phyloP scores from a whole-genome alignment of 306 rosid species.

The Gynostemma pentaphyllum region DNA sequence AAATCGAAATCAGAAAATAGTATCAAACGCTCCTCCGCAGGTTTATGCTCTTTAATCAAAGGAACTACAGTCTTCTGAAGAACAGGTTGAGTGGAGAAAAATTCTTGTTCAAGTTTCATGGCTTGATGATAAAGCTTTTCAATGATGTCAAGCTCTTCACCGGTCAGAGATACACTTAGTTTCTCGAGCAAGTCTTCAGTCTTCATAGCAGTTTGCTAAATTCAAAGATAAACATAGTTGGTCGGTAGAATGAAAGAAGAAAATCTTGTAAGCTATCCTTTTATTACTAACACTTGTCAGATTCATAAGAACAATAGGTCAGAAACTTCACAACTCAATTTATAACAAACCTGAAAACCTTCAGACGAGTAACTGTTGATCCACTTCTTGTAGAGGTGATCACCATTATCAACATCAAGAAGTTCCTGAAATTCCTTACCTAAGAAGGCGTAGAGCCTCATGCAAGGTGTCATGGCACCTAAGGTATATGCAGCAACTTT shows the following conservation, averaged over 20 bases:
- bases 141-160: slow-evolving; percentile 91
- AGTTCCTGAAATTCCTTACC: slow-evolving; percentile 61
- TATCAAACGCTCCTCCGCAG: slow-evolving; percentile 44
- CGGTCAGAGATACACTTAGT: slow-evolving; percentile 87
- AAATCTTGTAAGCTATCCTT: slow-evolving; percentile 18
- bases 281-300: neutral
- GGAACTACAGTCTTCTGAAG: slow-evolving; percentile 78
- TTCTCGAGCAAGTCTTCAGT: slow-evolving; percentile 96
- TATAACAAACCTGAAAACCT: slow-evolving; percentile 66
- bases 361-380: slow-evolving; percentile 66
- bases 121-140: slow-evolving; percentile 95
- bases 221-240: slow-evolving; percentile 42
- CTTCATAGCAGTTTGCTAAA: slow-evolving; percentile 72
- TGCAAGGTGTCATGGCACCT: slow-evolving; percentile 96
- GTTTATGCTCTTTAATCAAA: slow-evolving; percentile 57
- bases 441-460: slow-evolving; percentile 84
- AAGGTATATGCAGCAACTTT: slow-evolving; percentile 91
- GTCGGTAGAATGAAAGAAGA: slow-evolving; percentile 23
- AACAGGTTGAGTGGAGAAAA: slow-evolving; percentile 75
- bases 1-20: slow-evolving; percentile 94
- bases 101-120: slow-evolving; percentile 81
- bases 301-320: neutral
- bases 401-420: slow-evolving; percentile 22
- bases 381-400: slow-evolving; percentile 87
- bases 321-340: slow-evolving; percentile 20